Base-by-base conservation (phyloP, 2,329 filamentous ascomycete species). In the Triangularia verruculosa region DNA sequence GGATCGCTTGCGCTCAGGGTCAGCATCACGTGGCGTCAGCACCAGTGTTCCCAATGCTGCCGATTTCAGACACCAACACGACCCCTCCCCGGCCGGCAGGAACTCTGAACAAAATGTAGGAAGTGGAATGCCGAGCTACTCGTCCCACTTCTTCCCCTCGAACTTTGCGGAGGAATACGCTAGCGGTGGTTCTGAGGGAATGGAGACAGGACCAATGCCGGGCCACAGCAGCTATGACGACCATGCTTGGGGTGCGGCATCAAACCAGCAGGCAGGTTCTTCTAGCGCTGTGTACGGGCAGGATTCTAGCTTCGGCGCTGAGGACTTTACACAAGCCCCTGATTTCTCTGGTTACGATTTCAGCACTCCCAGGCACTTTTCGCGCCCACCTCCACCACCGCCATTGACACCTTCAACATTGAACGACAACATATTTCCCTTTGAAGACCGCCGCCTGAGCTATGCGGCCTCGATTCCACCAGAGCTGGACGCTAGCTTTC, bases 371-470 rank as follows among this genome's bases (percentile, higher is more conserved):
- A 61, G 65, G 53, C 61, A 63, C 24, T 65, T 68, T 32, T 57
- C 69, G 64, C 68, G 70, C 69, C 72, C 67, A 66, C 78, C 78
- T 59, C 80, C 77, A 57, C 79, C 82, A 53, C 78, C 79, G 62
- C 82, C 82, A 62, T 72, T 84, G 69, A 84, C 80, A 52, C 79
- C 82, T 11, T 80, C 82, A 7, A 76, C 78, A 64, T 71, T 80
- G 59, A 79, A 78, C 62, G 73, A 75, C 57, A 73, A 74, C 51
- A 71, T 77, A 61, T 82, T 80, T 67, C 75, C 76, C 12, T 78
- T 83, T 64, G 74, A 82, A 34, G 76, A 78, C 56, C 75, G 75
- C 43, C 73, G 72, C 6, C 70, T 70, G 7, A 75, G 73, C 67
- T 71, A 71, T 58, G 70, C 74, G 2, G 72, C 72, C 32, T 77